phyloP scores from a whole-genome alignment of 176 grass and related monocot genomes.

The Thinopyrum elongatum region DNA sequence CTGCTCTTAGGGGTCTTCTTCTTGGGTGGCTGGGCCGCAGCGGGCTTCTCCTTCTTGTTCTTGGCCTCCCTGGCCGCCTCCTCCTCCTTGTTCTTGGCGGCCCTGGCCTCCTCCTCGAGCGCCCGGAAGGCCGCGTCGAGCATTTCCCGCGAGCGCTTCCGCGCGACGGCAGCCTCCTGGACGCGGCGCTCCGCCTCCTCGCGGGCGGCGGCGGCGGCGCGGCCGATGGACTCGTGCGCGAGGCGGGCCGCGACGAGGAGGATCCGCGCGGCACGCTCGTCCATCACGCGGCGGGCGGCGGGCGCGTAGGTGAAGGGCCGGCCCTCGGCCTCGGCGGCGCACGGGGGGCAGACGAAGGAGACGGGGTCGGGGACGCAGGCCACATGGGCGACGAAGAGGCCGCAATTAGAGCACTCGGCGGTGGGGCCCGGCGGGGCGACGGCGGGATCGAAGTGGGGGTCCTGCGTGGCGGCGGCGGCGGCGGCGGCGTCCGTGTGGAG shows the following conservation, averaged over 20 bases:
- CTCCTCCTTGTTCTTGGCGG: constrained; percentile 7
- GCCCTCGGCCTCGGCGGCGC: constrained; percentile 34
- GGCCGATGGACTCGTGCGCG: constrained; percentile 51
- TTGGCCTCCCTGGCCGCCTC: constrained; percentile 27
- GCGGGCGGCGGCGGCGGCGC: constrained; percentile 45
- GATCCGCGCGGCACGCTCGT: constrained; percentile 41
- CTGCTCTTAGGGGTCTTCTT: constrained; percentile 41
- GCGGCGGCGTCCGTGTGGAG: constrained; percentile 3
- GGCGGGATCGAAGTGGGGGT: background rate
- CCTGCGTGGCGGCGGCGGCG: background rate
- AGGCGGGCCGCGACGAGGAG: constrained; percentile 72
- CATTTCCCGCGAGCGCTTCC: constrained; percentile 64
- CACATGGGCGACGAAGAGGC: constrained; percentile 54
- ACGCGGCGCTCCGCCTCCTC: constrained; percentile 58
- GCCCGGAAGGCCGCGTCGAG: constrained; percentile 51
- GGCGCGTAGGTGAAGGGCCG: constrained; percentile 37
- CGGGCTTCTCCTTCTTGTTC: background rate
- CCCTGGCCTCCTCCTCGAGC: constrained; percentile 47
- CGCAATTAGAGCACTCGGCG: constrained; percentile 58
- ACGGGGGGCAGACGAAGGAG: constrained; percentile 52
- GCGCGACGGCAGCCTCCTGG: constrained; percentile 55
- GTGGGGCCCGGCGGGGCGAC: constrained; percentile 34
- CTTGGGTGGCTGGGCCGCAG: constrained; percentile 8
- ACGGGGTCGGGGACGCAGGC: constrained; percentile 42
- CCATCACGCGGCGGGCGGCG: background rate